phyloP scores from a whole-genome alignment of 176 grass and related monocot species.

The Stipa capillata region DNA sequence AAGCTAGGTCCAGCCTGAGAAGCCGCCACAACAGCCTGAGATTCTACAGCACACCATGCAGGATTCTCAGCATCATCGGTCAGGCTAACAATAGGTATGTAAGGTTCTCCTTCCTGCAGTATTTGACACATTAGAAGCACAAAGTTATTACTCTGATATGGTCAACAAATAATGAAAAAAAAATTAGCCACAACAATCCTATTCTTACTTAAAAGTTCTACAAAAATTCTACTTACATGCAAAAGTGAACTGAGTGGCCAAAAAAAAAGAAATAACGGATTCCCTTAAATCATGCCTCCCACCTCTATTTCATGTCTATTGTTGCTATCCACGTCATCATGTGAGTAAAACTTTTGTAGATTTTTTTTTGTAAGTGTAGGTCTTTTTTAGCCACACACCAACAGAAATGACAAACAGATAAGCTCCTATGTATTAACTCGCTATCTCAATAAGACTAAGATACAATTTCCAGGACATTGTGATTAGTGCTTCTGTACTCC shows the following conservation, averaged over 20 bases:
- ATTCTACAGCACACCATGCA: slow-evolving; percentile 38
- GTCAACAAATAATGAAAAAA: background rate
- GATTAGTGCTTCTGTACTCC: background rate
- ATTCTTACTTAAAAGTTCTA: no score
- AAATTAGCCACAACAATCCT: background rate
- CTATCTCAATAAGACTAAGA: background rate
- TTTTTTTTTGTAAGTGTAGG: no score
- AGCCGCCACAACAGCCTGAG: slow-evolving; percentile 22
- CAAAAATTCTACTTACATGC: no score
- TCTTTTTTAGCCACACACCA: background rate
- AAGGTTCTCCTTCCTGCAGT: slow-evolving; percentile 4
- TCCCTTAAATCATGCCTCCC: no score
- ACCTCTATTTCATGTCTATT: no score
- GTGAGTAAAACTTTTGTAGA: no score
- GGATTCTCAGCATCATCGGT: slow-evolving; percentile 30
- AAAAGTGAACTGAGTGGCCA: no score
- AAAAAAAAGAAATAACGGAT: no score
- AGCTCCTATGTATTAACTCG: background rate
- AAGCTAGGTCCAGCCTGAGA: slow-evolving; percentile 10
- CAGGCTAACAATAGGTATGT: slow-evolving; percentile 22
- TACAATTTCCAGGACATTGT: background rate
- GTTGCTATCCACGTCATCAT: no score
- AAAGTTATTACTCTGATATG: background rate
- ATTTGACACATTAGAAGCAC: background rate
- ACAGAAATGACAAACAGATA: background rate